Conservation (phyloP, 2,329 filamentous ascomycete species). For the Hymenoscyphus infarciens region DNA sequence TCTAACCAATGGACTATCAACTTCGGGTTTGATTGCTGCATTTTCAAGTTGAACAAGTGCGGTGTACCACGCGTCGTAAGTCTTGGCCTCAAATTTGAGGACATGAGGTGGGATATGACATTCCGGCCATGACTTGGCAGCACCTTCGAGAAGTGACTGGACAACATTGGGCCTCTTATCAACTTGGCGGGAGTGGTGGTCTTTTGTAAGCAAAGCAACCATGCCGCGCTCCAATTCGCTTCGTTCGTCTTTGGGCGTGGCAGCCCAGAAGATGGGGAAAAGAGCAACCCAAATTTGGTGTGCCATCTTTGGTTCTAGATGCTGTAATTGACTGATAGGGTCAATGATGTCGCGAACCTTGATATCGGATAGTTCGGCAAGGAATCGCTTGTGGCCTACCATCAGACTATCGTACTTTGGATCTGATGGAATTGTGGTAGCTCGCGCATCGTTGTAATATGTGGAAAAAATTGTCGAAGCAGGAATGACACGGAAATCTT, state of each 20-base stretch:
- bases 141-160: conserved; percentile 84
- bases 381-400: conserved; percentile 75
- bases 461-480: conserved; percentile 69
- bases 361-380: conserved; percentile 77
- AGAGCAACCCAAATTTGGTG: conserved; percentile 87
- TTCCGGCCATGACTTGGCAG: conserved; percentile 76
- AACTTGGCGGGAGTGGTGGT: conserved; percentile 91
- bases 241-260: conserved; percentile 81
- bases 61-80: conserved; percentile 97
- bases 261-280: conserved; percentile 93
- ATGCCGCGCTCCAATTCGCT: conserved; percentile 87
- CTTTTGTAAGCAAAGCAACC: conserved; percentile 86
- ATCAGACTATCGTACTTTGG: conserved; percentile 79
- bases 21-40: conserved; percentile 70
- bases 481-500: conserved; percentile 79
- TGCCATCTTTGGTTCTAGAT: conserved; percentile 76
- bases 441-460: conserved; percentile 65
- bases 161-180: conserved; percentile 95
- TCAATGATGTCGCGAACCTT: conserved; percentile 86
- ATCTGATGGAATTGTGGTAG: conserved; percentile 69
- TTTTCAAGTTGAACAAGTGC: conserved; percentile 87
- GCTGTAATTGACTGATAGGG: conserved; percentile 86
- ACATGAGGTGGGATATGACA: conserved; percentile 95
- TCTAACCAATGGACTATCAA: conserved; percentile 77
- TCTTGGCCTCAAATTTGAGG: conserved; percentile 90